These are phyloP conservation scores for Rhododendron molle DNA, from an alignment of 148 eudicot genomes.

Conservation along the genomic window DNA sequence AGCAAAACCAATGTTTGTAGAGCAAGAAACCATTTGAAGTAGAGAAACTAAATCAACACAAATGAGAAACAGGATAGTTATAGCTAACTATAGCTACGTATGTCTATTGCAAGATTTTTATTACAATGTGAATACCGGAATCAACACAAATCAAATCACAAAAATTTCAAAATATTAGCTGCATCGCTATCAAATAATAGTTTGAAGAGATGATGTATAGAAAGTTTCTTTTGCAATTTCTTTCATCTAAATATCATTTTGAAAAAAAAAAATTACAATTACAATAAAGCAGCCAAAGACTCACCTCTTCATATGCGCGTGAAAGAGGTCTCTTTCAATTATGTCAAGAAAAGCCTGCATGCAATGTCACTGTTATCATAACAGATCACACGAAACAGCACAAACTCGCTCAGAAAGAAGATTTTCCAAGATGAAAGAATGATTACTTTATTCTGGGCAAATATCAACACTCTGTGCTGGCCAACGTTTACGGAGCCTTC, in stretches of 20 bases:
- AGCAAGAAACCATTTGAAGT: too few species aligned
- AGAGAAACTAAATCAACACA: too few species aligned
- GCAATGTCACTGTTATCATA: constrained; percentile 8
- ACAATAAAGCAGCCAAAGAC: constrained; percentile 11
- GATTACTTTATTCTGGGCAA: constrained; percentile 85
- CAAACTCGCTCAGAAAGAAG: neutral
- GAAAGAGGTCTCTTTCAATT: constrained; percentile 88
- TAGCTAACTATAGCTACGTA: neutral
- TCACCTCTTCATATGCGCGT: constrained; percentile 76
- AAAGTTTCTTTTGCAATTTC: neutral
- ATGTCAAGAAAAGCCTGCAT: constrained; percentile 83
- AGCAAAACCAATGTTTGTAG: too few species aligned
- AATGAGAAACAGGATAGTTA: neutral
- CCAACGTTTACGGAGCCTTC: constrained; percentile 74
- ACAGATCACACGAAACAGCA: neutral
- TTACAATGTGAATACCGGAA: neutral
- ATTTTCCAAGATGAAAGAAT: neutral
- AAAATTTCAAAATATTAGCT: neutral
- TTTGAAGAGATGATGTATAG: neutral
- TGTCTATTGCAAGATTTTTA: neutral
- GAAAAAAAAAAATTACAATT: neutral
- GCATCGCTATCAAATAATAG: neutral
- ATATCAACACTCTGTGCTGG: constrained; percentile 94
- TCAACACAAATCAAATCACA: neutral
- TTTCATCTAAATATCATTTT: neutral